Conservation (phyloP, 129 eudicot species). For the carrot (Daucus carota) region DH1_v3.0 NC_030389.2:38272501-38273000, state of each 20-base stretch:
- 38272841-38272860: background rate
- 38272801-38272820: background rate
- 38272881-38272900: background rate
- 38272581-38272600: too few species aligned
- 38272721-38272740: background rate
- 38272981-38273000: slow-evolving; percentile 16
- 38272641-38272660: too few species aligned
- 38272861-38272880: background rate
- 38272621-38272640: too few species aligned
- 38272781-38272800: background rate
- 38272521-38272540: too few species aligned
- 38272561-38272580: too few species aligned
- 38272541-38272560: too few species aligned
- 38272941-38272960: background rate
- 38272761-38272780: background rate
- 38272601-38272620: too few species aligned
- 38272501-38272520: too few species aligned
- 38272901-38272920: background rate
- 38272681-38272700: too few species aligned
- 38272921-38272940: background rate
- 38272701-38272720: too few species aligned
- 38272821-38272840: background rate
- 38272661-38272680: too few species aligned
- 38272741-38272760: background rate
- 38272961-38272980: background rate